A percentile compares a stretch with the other conserved stretches of the same genome.
These are phyloP conservation scores for Agapanthus africanus DNA, from an alignment of 106 monocot genomes.

Conservation along the genomic window DNA sequence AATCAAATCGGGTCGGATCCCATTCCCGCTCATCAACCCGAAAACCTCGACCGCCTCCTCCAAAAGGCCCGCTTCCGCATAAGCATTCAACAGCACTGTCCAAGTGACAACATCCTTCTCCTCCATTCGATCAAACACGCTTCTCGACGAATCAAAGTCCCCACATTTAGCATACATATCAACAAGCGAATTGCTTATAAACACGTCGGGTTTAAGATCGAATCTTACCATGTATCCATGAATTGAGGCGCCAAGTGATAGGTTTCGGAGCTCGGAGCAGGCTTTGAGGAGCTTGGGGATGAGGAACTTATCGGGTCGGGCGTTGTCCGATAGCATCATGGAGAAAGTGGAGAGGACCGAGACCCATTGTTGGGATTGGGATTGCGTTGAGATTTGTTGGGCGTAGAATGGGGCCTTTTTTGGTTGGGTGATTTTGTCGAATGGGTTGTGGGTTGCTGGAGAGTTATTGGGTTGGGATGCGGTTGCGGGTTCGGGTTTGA, in stretches of 20 bases:
- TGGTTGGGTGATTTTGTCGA: slow-evolving; percentile 14
- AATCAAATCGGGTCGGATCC: slow-evolving; percentile 51
- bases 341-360: slow-evolving; percentile 6
- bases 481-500: not conserved
- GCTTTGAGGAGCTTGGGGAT: slow-evolving; percentile 28
- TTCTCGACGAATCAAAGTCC: slow-evolving; percentile 25
- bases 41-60: slow-evolving; percentile 36
- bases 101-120: slow-evolving; percentile 46
- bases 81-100: slow-evolving; percentile 49
- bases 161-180: slow-evolving; percentile 56
- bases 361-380: slow-evolving; percentile 13
- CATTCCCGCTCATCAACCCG: slow-evolving; percentile 24
- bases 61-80: slow-evolving; percentile 33
- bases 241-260: not conserved
- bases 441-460: not conserved
- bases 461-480: not conserved
- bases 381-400: not conserved
- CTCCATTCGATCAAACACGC: slow-evolving; percentile 38
- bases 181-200: slow-evolving; percentile 45
- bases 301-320: slow-evolving; percentile 28
- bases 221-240: slow-evolving; percentile 17
- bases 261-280: slow-evolving; percentile 16
- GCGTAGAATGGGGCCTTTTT: slow-evolving; percentile 14
- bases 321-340: slow-evolving; percentile 10
- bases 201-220: slow-evolving; percentile 16